Percentiles rank a stretch among this genome's conserved stretches.
Evolutionary conservation across 106 monocot genomes (phyloP).

Genomic region (Xerophyta viscosa): DNA sequence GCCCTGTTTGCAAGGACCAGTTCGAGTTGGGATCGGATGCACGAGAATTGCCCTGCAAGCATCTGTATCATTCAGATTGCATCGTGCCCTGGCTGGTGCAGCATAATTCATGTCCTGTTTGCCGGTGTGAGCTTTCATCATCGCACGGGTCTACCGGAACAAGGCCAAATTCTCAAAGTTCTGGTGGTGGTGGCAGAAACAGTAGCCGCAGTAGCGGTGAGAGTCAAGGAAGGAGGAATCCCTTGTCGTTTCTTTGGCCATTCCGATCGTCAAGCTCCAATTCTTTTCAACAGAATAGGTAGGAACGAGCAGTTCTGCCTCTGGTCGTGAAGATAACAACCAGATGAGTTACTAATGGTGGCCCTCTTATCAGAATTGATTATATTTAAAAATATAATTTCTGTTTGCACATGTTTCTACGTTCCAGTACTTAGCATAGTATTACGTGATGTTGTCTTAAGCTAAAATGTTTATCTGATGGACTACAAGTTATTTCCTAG

Average conservation of each 20-base stretch:
- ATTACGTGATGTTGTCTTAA: too few relatives aligned
- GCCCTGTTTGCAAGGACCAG: slow-evolving; percentile 80
- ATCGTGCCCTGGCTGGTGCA: slow-evolving; percentile 79
- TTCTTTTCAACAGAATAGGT: slow-evolving; percentile 7
- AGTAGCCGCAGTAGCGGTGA: slow-evolving; percentile 5
- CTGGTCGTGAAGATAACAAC: slow-evolving; percentile 30
- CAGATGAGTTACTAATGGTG: slow-evolving; percentile 43
- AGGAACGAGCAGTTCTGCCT: slow-evolving; percentile 15
- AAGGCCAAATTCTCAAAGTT: slow-evolving; percentile 5
- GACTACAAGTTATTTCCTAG: too few relatives aligned
- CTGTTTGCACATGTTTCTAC: too few relatives aligned
- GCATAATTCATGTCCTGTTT: slow-evolving; percentile 90
- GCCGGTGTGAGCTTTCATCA: slow-evolving; percentile 60
- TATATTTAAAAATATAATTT: too few relatives aligned
- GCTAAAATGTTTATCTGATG: too few relatives aligned
- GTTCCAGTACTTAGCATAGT: too few relatives aligned
- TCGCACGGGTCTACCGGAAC: slow-evolving; percentile 10
- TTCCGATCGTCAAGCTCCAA: slow-evolving; percentile 36
- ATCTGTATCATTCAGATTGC: slow-evolving; percentile 80
- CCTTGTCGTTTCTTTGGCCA: slow-evolving; percentile 59
- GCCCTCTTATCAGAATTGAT: too few relatives aligned
- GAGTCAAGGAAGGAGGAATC: slow-evolving; percentile 35
- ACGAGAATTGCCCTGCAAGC: slow-evolving; percentile 82
- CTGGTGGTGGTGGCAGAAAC: slow-evolving; percentile 8
- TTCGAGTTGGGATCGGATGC: slow-evolving; percentile 72